Percentiles rank a stretch among this genome's conserved stretches.
Conservation (phyloP, 2,329 filamentous ascomycete species). For the Anthostomella pinea region DNA sequence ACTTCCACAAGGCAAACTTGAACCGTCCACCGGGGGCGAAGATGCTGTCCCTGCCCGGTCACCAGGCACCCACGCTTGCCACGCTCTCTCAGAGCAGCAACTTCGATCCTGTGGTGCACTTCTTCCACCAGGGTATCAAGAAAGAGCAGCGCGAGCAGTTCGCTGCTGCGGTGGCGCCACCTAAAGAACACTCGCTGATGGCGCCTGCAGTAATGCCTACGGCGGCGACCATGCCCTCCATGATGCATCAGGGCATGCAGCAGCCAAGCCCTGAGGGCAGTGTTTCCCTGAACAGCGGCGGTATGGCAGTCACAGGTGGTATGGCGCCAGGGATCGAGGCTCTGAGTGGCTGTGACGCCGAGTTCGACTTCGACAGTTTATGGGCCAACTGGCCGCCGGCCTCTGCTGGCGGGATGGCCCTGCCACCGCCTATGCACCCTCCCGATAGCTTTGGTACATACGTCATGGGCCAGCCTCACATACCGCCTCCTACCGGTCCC, state of each 20-base stretch:
- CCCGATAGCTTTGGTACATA: conserved; percentile 17
- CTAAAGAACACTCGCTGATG: conserved; percentile 17
- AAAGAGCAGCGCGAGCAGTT: conserved; percentile 14
- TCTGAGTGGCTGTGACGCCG: conserved; percentile 29
- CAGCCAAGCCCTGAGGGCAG: conserved; percentile 32
- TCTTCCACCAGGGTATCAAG: conserved; percentile 23
- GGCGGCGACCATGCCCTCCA: conserved; percentile 14
- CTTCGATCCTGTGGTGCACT: conserved; percentile 28
- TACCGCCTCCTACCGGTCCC: conserved; percentile 13
- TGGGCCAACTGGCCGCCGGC: conserved; percentile 28
- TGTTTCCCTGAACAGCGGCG: conserved; percentile 22
- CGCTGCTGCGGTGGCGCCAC: conserved; percentile 8
- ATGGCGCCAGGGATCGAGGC: conserved; percentile 23
- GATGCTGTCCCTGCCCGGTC: conserved; percentile 23
- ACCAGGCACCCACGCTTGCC: conserved; percentile 26
- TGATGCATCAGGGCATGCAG: conserved; percentile 27
- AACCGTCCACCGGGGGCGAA: conserved; percentile 24
- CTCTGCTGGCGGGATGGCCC: conserved; percentile 5
- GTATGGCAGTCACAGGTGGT: conserved; percentile 16
- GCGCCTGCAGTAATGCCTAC: conserved; percentile 8
- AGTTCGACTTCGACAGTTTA: conserved; percentile 37
- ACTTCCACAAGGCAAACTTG: conserved; percentile 43
- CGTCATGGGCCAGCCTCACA: conserved; percentile 13
- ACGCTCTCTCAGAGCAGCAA: conserved; percentile 25
- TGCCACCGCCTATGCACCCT: conserved; percentile 11